Evolutionary conservation across 1,284 basidiomycete genomes (phyloP), one percentile per base, ranked within the genome.

Genomic region (Ustilago xerochloae): DNA sequence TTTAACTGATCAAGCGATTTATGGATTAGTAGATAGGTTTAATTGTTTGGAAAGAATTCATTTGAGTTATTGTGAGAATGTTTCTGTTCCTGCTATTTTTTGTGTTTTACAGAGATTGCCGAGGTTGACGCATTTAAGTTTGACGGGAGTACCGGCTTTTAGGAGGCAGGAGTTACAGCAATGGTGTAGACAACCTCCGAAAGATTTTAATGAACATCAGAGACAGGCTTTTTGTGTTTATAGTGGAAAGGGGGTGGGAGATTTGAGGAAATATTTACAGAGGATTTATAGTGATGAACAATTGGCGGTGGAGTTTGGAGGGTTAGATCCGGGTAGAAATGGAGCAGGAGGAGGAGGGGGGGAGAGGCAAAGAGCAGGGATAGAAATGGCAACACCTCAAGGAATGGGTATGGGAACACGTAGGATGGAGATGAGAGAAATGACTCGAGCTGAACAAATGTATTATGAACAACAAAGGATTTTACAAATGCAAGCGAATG

Each of bases 171-270:
- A 96, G 79, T 84, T 98, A 63, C 95, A 98, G 84, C 88, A 89
- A 70, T 98, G 94, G 84, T 97, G 96, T 85, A 89, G 96, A 28
- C 87, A 90, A 29, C 92, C 94, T 18, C 97, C 97, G 5, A 88
- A 90, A 79, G 93, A 94, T 61, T 99, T 97, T 85, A 98, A 93
- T 81, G 88, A 91, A 29, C 91, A 91, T 55, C 97, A 99, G 84
- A 90, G 93, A 50, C 87, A 90, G n/a, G 90, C 93, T 2, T 99
- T 99, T 84, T 99, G 97, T 84, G 97, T 99, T 12, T 99, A 94
- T 85, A 96, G 94, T 5, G 94, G 94, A 36, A 91, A 91, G 74
- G 94, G 96, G 6, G 92, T 99, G 1, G 87, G 88, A 20, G 90
- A 94, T 57, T 88, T 99, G 30, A 89, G 96, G 38, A 87, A 89